Conservation (phyloP, 148 eudicot species). For the Drosera capensis region DNA sequence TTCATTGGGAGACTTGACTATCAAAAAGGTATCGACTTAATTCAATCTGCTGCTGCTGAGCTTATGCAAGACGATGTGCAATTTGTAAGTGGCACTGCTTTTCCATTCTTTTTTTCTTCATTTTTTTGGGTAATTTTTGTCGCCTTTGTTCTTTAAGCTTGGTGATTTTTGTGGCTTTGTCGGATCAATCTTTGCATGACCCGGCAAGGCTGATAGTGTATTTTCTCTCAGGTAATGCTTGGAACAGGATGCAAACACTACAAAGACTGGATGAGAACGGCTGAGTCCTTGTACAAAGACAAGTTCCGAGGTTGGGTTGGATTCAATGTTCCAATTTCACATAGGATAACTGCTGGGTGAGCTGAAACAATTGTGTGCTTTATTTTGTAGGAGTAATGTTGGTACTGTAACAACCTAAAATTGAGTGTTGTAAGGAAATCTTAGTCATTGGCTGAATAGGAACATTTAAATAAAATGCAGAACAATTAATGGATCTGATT, state of each 20-base stretch:
- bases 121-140: no score
- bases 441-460: no score
- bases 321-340: slow-evolving; percentile 88
- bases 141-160: neutral
- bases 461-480: no score
- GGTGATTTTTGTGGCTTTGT: neutral
- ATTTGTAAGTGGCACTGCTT: slow-evolving; percentile 50
- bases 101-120: neutral
- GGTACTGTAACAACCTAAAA: no score
- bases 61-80: slow-evolving; percentile 78
- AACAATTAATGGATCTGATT: no score
- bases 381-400: no score
- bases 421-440: no score
- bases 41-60: slow-evolving; percentile 63
- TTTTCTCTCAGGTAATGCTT: slow-evolving; percentile 89
- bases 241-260: slow-evolving; percentile 79
- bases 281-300: slow-evolving; percentile 45
- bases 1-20: slow-evolving; percentile 93
- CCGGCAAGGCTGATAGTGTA: neutral
- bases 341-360: slow-evolving; percentile 94
- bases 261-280: slow-evolving; percentile 89
- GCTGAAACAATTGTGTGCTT: neutral
- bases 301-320: slow-evolving; percentile 96
- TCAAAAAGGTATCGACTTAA: slow-evolving; percentile 87
- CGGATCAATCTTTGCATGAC: neutral